Evolutionary conservation across 768 basidiomycete genomes (phyloP).

Genomic region (Tremella mesenterica): DNA sequence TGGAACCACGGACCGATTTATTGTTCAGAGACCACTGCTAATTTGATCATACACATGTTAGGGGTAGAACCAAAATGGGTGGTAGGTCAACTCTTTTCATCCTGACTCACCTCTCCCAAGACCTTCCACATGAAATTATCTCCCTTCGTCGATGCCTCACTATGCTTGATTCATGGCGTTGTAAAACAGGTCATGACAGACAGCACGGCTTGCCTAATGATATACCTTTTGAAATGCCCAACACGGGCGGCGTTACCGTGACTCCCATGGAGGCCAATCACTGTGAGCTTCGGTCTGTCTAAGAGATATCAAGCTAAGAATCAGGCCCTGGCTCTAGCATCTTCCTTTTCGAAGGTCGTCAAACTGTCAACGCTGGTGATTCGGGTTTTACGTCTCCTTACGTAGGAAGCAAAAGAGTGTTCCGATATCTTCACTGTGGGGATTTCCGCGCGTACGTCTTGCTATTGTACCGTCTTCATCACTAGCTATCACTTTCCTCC

Average conservation of each 20-base stretch:
- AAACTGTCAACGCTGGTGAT: conserved; percentile 83
- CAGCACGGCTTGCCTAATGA: conserved; percentile 71
- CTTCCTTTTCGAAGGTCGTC: conserved; percentile 85
- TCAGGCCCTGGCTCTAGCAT: conserved; percentile 77
- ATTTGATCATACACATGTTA: conserved; percentile 83
- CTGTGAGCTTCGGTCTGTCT: conserved; percentile 49
- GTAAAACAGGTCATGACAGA: too few species aligned
- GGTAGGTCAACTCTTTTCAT: too few species aligned
- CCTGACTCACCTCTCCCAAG: too few species aligned
- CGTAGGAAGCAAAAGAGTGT: conserved; percentile 61
- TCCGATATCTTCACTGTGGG: conserved; percentile 91
- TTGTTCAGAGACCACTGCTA: conserved; percentile 88
- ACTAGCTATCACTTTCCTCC: too few species aligned
- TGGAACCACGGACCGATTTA: conserved; percentile 94
- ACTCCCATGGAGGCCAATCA: conserved; percentile 98
- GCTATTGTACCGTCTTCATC: not conserved
- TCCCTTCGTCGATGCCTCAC: too few species aligned
- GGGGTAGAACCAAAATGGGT: conserved; percentile 84
- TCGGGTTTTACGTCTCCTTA: conserved; percentile 61
- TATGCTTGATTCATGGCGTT: too few species aligned
- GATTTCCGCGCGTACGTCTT: conserved; percentile 48
- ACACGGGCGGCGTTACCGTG: conserved; percentile 75
- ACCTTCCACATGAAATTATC: too few species aligned
- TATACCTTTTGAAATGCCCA: conserved; percentile 61
- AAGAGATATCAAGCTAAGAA: not conserved